phyloP scores from a whole-genome alignment of 306 rosid species.

The Quercus gilva region DNA sequence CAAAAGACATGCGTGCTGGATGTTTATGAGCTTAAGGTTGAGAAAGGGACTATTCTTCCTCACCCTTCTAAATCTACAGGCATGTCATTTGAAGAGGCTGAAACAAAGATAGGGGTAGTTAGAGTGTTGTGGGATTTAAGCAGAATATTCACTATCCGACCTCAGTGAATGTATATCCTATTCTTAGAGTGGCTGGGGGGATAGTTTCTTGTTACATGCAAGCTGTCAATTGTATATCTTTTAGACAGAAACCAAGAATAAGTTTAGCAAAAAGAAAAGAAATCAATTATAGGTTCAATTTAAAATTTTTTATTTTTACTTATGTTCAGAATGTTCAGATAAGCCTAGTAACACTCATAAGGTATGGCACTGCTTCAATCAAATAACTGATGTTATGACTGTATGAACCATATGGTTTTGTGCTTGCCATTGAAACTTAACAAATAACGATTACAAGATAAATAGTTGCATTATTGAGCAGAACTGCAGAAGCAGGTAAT shows the following conservation, averaged over 20 bases:
- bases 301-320: background rate
- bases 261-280: background rate
- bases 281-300: background rate
- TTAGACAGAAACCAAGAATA: background rate
- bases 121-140: constrained; percentile 76
- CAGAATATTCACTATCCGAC: constrained; percentile 36
- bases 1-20: constrained; percentile 55
- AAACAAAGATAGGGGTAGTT: constrained; percentile 62
- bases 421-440: no score
- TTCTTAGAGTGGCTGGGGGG: background rate
- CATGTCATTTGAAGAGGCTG: constrained; percentile 69
- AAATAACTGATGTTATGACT: background rate
- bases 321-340: background rate
- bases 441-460: no score
- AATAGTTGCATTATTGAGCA: no score
- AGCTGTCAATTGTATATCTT: background rate
- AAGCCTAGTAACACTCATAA: background rate
- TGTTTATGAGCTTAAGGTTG: constrained; percentile 57
- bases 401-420: no score
- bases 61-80: constrained; percentile 63
- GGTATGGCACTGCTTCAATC: background rate
- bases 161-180: constrained; percentile 23
- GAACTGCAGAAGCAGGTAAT: no score
- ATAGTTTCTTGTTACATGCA: background rate
- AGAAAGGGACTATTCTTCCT: constrained; percentile 48